Conservation (phyloP, 768 basidiomycete genomes). For the Rhodosporidiobolus odoratus region DNA sequence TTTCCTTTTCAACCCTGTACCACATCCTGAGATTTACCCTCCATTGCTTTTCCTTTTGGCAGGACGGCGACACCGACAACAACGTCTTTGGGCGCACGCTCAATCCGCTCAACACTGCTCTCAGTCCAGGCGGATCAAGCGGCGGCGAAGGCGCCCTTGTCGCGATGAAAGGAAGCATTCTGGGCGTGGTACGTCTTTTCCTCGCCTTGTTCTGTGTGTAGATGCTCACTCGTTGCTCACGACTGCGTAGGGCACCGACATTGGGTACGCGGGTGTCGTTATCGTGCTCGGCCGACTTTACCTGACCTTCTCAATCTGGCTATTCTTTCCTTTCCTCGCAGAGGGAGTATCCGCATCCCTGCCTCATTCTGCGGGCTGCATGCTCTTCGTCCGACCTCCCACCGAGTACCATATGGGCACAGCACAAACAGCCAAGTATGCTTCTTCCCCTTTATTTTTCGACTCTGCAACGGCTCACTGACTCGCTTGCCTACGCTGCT, state of each 20-base stretch:
- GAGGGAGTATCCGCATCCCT: slow-evolving; percentile 54
- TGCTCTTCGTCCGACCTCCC: slow-evolving; percentile 26
- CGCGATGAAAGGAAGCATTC: slow-evolving; percentile 36
- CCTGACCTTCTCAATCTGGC: not conserved
- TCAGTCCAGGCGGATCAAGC: slow-evolving; percentile 41
- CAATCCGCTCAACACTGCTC: slow-evolving; percentile 41
- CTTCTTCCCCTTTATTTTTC: slow-evolving; percentile 40
- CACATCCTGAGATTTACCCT: slow-evolving; percentile 43
- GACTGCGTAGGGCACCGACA: slow-evolving; percentile 27
- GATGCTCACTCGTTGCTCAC: not conserved
- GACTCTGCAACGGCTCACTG: slow-evolving; percentile 43
- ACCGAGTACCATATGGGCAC: slow-evolving; percentile 25
- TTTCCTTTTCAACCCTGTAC: not conserved
- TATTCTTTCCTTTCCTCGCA: slow-evolving; percentile 46
- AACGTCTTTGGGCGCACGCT: slow-evolving; percentile 59
- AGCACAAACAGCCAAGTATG: slow-evolving; percentile 54
- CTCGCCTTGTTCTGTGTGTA: no score
- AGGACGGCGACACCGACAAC: slow-evolving; percentile 74
- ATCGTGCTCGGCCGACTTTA: not conserved
- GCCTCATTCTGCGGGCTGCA: slow-evolving; percentile 64
- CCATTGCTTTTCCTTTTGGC: not conserved
- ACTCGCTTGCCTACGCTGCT: slow-evolving; percentile 54
- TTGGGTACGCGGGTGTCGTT: not conserved
- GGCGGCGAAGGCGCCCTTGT: slow-evolving; percentile 44
- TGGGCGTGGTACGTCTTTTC: slow-evolving; percentile 33